A percentile compares a stretch with the other conserved stretches of the same genome.
phyloP scores from a whole-genome alignment of 208 protist species.

The Porcisia hertigi region DNA sequence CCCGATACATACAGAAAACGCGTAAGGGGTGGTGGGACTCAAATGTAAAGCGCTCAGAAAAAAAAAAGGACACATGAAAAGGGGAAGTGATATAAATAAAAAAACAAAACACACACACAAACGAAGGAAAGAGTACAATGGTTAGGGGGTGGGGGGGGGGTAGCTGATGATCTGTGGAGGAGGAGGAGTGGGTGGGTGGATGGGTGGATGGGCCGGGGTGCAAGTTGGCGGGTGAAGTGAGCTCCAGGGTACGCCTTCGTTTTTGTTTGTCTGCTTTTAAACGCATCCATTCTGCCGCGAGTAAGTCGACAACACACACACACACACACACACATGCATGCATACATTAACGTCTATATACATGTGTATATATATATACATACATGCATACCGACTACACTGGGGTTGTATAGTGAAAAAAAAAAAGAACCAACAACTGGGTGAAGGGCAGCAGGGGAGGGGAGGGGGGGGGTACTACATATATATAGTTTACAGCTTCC shows the following conservation, averaged over 20 bases:
- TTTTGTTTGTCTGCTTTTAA: no score
- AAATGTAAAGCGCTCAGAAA: not conserved
- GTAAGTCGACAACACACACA: not conserved
- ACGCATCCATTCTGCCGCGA: no score
- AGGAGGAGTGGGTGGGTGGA: not conserved
- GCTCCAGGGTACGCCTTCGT: no score
- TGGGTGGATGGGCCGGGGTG: not conserved
- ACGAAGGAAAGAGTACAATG: constrained; percentile 3
- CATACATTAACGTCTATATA: no score
- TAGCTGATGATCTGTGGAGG: not conserved
- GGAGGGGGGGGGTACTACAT: no score
- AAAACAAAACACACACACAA: constrained; percentile 26
- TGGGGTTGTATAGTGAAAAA: no score
- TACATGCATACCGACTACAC: not conserved
- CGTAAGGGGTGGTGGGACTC: no score
- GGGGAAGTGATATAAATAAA: not conserved
- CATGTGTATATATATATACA: not conserved
- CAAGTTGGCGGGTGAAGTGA: no score
- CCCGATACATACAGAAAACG: no score
- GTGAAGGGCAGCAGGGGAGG: no score
- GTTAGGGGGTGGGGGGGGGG: not conserved
- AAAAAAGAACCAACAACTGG: no score
- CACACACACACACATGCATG: not conserved
- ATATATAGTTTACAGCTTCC: no score
- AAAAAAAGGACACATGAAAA: constrained; percentile 12